Evolutionary conservation across 2,329 filamentous ascomycete genomes (phyloP).

Genomic region (Delphinella strobiligena): DNA sequence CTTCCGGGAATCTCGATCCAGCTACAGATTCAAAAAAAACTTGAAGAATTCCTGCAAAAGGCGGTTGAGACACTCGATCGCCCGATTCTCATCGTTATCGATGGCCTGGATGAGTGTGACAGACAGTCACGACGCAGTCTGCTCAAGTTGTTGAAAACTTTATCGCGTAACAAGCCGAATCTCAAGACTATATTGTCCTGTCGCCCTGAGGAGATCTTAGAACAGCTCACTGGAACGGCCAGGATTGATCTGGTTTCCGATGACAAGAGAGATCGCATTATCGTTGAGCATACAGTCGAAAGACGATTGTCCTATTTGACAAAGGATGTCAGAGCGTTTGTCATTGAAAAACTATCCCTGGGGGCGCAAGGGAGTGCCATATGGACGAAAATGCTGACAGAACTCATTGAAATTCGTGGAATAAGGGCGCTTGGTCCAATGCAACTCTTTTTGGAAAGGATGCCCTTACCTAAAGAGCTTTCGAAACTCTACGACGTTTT

Average conservation of each 20-base stretch:
- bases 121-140: neutral
- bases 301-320: neutral
- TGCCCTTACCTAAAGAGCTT: neutral
- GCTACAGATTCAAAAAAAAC: no score
- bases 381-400: conserved; percentile 2
- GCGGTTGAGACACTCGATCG: neutral
- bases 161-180: neutral
- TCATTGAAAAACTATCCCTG: neutral
- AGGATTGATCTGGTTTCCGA: neutral
- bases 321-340: neutral
- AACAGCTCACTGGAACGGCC: neutral
- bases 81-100: neutral
- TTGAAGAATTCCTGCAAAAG: neutral
- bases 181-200: neutral
- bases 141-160: neutral
- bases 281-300: neutral
- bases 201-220: neutral
- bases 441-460: neutral
- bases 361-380: neutral
- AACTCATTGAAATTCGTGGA: neutral
- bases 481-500: neutral
- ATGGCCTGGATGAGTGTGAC: conserved; percentile 5
- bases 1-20: neutral
- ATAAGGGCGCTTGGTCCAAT: neutral
- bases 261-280: neutral